Conservation (phyloP, 129 eudicot genomes). For the Dittrichia graveolens region DNA sequence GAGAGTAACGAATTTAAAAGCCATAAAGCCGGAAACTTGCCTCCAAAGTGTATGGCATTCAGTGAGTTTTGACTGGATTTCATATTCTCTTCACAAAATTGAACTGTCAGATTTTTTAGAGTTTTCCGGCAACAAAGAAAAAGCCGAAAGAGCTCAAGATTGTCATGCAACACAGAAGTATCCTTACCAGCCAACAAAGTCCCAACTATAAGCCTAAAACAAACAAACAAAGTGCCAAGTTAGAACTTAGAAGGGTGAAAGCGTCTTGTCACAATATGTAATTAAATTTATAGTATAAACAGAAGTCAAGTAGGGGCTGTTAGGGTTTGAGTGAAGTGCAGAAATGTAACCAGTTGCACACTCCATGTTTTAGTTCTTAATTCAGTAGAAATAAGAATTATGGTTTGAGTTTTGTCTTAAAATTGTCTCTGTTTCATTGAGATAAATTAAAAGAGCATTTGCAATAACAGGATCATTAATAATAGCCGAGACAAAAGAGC, state of each 20-base stretch:
- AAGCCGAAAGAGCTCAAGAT: slow-evolving; percentile 51
- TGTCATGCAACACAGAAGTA: slow-evolving; percentile 20
- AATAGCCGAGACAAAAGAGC: neutral
- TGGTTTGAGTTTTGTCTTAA: too few species aligned
- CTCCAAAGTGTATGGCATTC: slow-evolving; percentile 37
- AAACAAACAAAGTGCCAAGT: neutral
- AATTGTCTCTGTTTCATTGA: too few species aligned
- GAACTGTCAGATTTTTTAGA: slow-evolving; percentile 50
- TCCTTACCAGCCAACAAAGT: slow-evolving; percentile 41
- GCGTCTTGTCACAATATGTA: neutral
- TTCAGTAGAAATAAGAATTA: too few species aligned
- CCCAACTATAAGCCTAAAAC: slow-evolving; percentile 70
- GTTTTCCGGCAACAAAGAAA: slow-evolving; percentile 68
- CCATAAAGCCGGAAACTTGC: slow-evolving; percentile 60
- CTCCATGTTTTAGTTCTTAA: too few species aligned
- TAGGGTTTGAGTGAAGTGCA: too few species aligned
- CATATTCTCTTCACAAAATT: slow-evolving; percentile 52
- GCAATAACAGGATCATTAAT: too few species aligned
- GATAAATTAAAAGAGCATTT: neutral
- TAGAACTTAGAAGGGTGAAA: neutral
- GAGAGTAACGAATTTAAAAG: slow-evolving; percentile 59
- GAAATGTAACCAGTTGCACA: too few species aligned
- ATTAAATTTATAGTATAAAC: too few species aligned
- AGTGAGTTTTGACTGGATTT: slow-evolving; percentile 37
- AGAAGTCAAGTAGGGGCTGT: too few species aligned